Evolutionary conservation across 306 rosid species (phyloP), one percentile per base, ranked within the genome.

Genomic region (Corylus heterophylla): DNA sequence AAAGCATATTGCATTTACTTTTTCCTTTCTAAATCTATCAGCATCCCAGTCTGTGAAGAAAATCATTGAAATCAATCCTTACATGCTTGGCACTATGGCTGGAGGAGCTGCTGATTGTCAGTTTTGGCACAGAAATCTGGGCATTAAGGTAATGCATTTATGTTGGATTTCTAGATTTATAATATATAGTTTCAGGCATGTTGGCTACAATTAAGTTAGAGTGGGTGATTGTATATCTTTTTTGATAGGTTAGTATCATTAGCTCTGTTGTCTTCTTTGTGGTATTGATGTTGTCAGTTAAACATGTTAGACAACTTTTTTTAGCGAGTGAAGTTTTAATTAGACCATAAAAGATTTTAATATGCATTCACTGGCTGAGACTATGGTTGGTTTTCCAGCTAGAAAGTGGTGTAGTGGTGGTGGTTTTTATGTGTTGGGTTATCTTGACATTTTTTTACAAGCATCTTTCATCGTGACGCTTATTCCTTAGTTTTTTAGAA

Each of bases 1-100:
- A 66, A 25, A 44, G 31, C 29, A 71, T 56, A 25, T 17, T 31
- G 27, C 4, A 39, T 45, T 85, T 20, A 71, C 44, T 12, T 17
- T 20, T 35, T 25, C 10, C n/a, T 75, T 75, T 3, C 49, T 77
- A n/a, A 10, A 77, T 55, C 37, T 51, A 77, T 55, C 88, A 95
- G 99, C 98, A 1, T 95, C 99, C 4, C 99, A 95, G 75, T 93
- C 99, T 61, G 99, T 95, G 11, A 93, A 93, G 92, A 86, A 84
- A 61, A 86, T 84, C 76, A 84, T 86, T 48, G 88, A 84, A 80
- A 89, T 89, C 50, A 84, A 88, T 75, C 92, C 85, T 0, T 86
- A 88, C 66, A 88, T 88, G 92, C 92, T 88, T 61, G 92, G 92
- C 3, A 88, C 89, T 4, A 82, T 88, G 89, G 92, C 92, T 29